Base-by-base conservation (phyloP, 345 rosid species). In the Moricandia moricandioides region DNA sequence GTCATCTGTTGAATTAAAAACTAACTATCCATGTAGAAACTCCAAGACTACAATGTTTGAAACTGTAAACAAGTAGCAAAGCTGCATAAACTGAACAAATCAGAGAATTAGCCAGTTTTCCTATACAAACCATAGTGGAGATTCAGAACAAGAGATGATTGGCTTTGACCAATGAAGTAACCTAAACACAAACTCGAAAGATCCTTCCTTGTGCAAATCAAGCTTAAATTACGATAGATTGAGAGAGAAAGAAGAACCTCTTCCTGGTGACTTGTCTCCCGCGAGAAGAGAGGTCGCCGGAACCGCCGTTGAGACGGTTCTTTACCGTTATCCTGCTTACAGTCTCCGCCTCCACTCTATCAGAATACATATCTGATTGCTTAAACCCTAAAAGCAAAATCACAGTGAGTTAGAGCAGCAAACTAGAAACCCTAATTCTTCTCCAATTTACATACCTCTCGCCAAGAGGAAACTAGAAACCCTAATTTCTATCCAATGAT, bases 221-320 rank as follows among this genome's bases (percentile, higher is more conserved):
- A 56, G 8, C 7, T 8, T 16, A 17, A 5, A 51, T 18, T 34
- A 17, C 11, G 13, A 65, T 8, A 65, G 65, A 26, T 2, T 37
- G 35, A 5, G 21, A 61, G 66, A 45, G n/a, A 37, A 63, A 39
- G 16, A 18, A 13, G 33, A 63, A 93, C 98, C 98, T 86, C 74
- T 92, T 92, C 29, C 85, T 91, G 3, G 91, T 79, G 61, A 90
- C 27, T 74, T 77, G 83, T 51, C 83, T 87, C 39, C 84, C 73
- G 31, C 85, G 83, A 73, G 75, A 54, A 39, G 86, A 81, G 65
- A 86, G 83, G 65, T 30, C 82, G 27, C 56, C 60, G 71, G 88
- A 74, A 64, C 72, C 88, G 61, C 84, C 88, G 51, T 83, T 86
- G 71, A 89, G 87, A 27, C 96, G 91, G 34, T 83, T 94, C 85